Conservation (phyloP, 441 rosid species). For the Arabidopsis lyrata region DNA sequence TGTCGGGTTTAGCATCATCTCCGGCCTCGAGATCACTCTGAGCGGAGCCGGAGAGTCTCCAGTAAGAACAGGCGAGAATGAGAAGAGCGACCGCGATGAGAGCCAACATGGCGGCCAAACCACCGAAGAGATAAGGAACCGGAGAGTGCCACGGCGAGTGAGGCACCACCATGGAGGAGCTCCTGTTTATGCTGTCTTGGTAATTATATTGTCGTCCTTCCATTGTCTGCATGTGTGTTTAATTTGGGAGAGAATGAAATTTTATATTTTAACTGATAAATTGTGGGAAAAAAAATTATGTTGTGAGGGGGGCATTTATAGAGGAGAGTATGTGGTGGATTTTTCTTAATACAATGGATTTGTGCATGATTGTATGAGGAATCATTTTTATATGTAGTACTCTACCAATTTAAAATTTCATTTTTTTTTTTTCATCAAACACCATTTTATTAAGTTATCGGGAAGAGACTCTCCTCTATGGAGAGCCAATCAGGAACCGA, state of each 20-base stretch:
- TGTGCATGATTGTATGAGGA: background rate
- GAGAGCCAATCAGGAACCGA: too few species aligned
- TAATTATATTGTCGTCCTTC: slow-evolving; percentile 49
- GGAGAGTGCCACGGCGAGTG: slow-evolving; percentile 91
- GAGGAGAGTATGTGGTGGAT: background rate
- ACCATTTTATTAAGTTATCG: too few species aligned
- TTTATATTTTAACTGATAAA: background rate
- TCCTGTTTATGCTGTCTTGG: slow-evolving; percentile 32
- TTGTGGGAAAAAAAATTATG: slow-evolving; percentile 10
- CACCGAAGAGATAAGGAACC: slow-evolving; percentile 91
- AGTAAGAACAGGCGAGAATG: slow-evolving; percentile 87
- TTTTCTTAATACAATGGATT: slow-evolving; percentile 17
- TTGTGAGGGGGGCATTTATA: slow-evolving; percentile 29
- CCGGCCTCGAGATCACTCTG: slow-evolving; percentile 66
- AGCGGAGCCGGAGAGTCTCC: slow-evolving; percentile 68
- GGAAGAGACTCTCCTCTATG: too few species aligned
- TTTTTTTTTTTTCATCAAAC: too few species aligned
- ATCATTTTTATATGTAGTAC: background rate
- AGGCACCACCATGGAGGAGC: slow-evolving; percentile 37
- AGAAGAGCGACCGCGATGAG: slow-evolving; percentile 81
- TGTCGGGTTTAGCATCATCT: slow-evolving; percentile 42
- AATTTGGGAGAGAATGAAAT: background rate
- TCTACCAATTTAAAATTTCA: background rate
- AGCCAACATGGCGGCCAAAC: slow-evolving; percentile 89
- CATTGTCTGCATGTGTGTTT: slow-evolving; percentile 44